Base-by-base conservation (phyloP, 1,284 basidiomycete species). In the Melampsora abietis-canadensis region DNA sequence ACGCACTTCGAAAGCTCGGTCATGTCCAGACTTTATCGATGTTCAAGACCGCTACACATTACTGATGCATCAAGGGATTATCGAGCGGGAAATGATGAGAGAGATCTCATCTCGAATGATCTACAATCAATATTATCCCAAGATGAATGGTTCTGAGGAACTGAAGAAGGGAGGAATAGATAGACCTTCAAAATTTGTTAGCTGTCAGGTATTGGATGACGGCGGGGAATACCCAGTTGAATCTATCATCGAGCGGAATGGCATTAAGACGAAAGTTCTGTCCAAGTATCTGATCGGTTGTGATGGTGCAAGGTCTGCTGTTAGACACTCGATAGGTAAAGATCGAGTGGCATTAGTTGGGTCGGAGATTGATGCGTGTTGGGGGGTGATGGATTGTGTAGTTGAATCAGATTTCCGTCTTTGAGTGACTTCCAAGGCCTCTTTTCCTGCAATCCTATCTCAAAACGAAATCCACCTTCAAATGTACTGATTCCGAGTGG, bases 1-100 rank as follows among this genome's bases (percentile, higher is more conserved):
- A 47, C 78, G 83, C 14, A 82, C 82, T 17, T 79, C 80, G 2
- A 77, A 82, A 8, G 82, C 82, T 24, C 82, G 82, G 70, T 82
- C 82, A 12, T 83, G 83, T 78, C 83, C 82, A 7, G 82, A 82
- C 57, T 80, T 81, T 66, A 82, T 83, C 80, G 83, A 83, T 76
- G 82, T 83, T 21, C 79, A 80, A 76, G 82, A 83, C 77, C 81
- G 81, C 77, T 83, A 81, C 77, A 82, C 82, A 2, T 80, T 83
- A 51, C 81, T 82, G 48, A 78, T 83, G 12, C 83, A 83, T 77
- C 82, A 83, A 77, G 83, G 82, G 30, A 76, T 83, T 14, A 83
- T 83, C 77, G 83, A 83, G 75, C 78, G 80, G 21, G 80, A 81
- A 17, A 82, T 80, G 78, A 76, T 83, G 46, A 76, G 78, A 63